phyloP scores from a whole-genome alignment of 1,284 basidiomycete species.

The Marasmius fiardii region DNA sequence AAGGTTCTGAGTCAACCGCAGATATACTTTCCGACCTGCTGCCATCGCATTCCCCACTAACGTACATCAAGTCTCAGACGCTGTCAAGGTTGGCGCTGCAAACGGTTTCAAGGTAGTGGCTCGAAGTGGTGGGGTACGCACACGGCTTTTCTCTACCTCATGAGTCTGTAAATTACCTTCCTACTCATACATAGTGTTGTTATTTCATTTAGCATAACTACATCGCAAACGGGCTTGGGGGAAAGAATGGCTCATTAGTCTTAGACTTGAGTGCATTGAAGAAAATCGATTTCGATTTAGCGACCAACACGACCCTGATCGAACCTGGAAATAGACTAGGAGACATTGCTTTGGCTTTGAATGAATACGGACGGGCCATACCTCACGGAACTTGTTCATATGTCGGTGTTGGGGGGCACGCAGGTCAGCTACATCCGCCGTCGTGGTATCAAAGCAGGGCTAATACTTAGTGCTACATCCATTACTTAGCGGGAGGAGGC shows the following conservation, averaged over 20 bases:
- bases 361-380: conserved; percentile 23
- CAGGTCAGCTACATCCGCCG: background rate
- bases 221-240: conserved; percentile 24
- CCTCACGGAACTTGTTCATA: conserved; percentile 28
- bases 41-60: conserved; percentile 12
- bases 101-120: background rate
- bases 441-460: background rate
- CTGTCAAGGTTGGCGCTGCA: conserved; percentile 18
- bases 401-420: conserved; percentile 15
- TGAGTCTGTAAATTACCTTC: no score
- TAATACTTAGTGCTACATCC: background rate
- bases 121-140: background rate
- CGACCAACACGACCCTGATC: conserved; percentile 11
- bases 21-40: conserved; percentile 6
- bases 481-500: conserved; percentile 19
- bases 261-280: conserved; percentile 22
- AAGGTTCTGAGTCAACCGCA: conserved; percentile 2
- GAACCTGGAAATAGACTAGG: conserved; percentile 25
- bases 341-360: conserved; percentile 23
- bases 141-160: background rate
- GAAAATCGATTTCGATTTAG: conserved; percentile 15
- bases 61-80: conserved; percentile 29
- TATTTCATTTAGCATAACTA: conserved; percentile 17
- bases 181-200: background rate
- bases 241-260: conserved; percentile 23